Base-by-base conservation (phyloP, 1,139 yeast species). In the Taphrina populina region DNA sequence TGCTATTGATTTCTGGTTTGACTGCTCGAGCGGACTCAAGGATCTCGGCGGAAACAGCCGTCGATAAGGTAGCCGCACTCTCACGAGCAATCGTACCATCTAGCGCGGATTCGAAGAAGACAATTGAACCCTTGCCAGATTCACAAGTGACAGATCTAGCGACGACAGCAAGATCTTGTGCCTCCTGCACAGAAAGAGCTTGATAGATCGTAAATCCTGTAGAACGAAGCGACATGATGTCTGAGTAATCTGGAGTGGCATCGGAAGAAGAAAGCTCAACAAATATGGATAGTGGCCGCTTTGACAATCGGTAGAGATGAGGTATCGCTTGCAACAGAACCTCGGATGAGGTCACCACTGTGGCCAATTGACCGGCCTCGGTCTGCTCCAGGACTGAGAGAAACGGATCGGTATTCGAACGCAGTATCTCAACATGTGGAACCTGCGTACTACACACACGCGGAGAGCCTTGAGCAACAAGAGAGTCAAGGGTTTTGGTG, bases 181-280 rank as follows among this genome's bases (percentile, higher is more conserved):
- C 74, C 62, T 83, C 86, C 29, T 71, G 69, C 4, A 77, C 68
- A 39, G 75, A 72, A 63, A 79, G 82, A 8, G 95, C 84, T 56
- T 88, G 76, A 59, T 88, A 69, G 26, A 84, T 74, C 8, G 82
- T 78, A 62, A 75, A 77, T 17, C 81, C 80, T 51, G 84, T 74
- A 68, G 87, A 94, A 66, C 90, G 81, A 63, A 86, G 73, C 8
- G 87, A 78, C 13, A 90, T 74, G 30, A 86, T 78, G 29, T 79
- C 72, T 7, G 84, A 78, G 67, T 74, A 86, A 67, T 88, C 95
- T 30, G 69, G 57, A 13, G 36, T 30, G 23, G 52, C 20, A 8
- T 52, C 60, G 17, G 59, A 29, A 13, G 47, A 37, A 75, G 57
- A 73, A 69, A 36, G 72, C 60, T 59, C 84, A 43, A 82, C 81